Percentiles rank a stretch among this genome's conserved stretches.
These are phyloP conservation scores for Circinella minor DNA, from an alignment of 371 early-diverging fungal species.

Conservation along the genomic window DNA sequence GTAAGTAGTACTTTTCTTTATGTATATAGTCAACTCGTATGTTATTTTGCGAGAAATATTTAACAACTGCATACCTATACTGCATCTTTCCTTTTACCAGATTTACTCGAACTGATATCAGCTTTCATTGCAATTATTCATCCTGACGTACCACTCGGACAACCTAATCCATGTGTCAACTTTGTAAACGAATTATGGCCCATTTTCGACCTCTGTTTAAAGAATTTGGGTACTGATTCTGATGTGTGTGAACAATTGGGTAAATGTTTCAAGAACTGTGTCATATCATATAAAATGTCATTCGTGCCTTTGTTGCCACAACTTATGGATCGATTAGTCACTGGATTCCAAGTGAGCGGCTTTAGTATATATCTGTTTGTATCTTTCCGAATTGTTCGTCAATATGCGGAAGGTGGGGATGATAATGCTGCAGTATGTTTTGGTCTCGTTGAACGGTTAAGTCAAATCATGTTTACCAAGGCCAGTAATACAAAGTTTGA, in stretches of 20 bases:
- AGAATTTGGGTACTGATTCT: conserved; percentile 56
- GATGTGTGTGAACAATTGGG: conserved; percentile 67
- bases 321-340: conserved; percentile 60
- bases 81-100: conserved; percentile 19
- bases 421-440: conserved; percentile 40
- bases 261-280: conserved; percentile 68
- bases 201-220: conserved; percentile 59
- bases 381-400: conserved; percentile 48
- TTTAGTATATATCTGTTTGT: conserved; percentile 80
- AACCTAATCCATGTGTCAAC: conserved; percentile 72
- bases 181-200: conserved; percentile 86
- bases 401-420: conserved; percentile 43
- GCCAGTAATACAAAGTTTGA: conserved; percentile 57
- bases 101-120: conserved; percentile 57
- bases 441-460: conserved; percentile 60
- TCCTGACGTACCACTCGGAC: conserved; percentile 51
- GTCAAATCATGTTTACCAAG: conserved; percentile 60
- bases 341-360: conserved; percentile 67
- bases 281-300: conserved; percentile 63
- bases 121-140: conserved; percentile 59
- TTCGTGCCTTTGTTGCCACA: conserved; percentile 61
- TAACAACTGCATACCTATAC: too few species aligned
- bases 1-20: background rate
- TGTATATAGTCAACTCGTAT: background rate
- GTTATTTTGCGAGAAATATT: too few species aligned